These are phyloP conservation scores for Parafenestella ontariensis DNA, from an alignment of 2,329 filamentous ascomycete genomes.

Conservation along the genomic window DNA sequence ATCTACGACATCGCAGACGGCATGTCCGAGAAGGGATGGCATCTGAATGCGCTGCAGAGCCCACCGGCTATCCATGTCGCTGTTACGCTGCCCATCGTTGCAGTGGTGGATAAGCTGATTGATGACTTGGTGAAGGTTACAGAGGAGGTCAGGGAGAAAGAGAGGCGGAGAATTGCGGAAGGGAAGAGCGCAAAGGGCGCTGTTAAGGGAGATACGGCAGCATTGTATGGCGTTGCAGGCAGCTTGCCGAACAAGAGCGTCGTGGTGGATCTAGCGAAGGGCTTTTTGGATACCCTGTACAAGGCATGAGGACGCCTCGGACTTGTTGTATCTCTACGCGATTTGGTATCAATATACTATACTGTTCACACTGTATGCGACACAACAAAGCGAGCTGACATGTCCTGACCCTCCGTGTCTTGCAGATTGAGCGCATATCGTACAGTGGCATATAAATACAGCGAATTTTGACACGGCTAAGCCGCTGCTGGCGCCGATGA, in stretches of 20 bases:
- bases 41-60: constrained; percentile 91
- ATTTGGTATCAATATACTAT: background rate
- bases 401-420: background rate
- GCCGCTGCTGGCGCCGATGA: constrained; percentile 13
- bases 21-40: constrained; percentile 87
- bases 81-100: constrained; percentile 85
- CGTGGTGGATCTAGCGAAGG: constrained; percentile 86
- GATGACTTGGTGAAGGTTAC: constrained; percentile 69
- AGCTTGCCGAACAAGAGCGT: constrained; percentile 95
- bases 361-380: background rate
- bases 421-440: constrained; percentile 1
- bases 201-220: constrained; percentile 78
- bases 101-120: constrained; percentile 80
- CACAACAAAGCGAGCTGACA: background rate
- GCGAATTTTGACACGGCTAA: too few relatives aligned
- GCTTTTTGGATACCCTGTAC: constrained; percentile 92
- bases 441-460: too few relatives aligned
- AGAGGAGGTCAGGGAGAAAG: constrained; percentile 80
- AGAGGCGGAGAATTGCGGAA: constrained; percentile 73
- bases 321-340: background rate
- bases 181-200: constrained; percentile 67
- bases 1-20: constrained; percentile 94
- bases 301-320: constrained; percentile 65
- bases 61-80: constrained; percentile 94
- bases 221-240: constrained; percentile 93